phyloP scores from a whole-genome alignment of 2,329 filamentous ascomycete genomes.

The Purpureocillium lavendulum region DNA sequence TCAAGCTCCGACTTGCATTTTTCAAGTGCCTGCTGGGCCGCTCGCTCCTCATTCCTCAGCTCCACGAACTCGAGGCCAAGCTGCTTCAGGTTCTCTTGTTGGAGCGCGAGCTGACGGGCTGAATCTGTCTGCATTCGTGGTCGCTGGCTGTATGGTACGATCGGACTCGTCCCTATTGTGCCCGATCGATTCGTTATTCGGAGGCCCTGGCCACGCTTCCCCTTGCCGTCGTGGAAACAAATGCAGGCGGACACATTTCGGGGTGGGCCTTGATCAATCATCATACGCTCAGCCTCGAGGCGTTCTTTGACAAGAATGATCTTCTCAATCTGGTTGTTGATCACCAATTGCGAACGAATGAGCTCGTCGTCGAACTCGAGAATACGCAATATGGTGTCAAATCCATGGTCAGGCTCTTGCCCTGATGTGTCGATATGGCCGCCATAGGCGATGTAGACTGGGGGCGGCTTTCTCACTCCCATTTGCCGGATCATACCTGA shows the following conservation, averaged over 20 bases:
- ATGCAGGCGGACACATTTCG: slow-evolving; percentile 68
- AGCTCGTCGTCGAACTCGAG: slow-evolving; percentile 75
- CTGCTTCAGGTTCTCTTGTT: slow-evolving; percentile 41
- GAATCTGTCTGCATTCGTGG: slow-evolving; percentile 76
- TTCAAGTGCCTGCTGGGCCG: slow-evolving; percentile 38
- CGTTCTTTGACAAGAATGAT: slow-evolving; percentile 66
- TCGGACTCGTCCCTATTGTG: slow-evolving; percentile 31
- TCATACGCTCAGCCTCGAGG: slow-evolving; percentile 57
- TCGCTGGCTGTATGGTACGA: slow-evolving; percentile 37
- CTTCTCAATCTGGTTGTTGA: slow-evolving; percentile 77
- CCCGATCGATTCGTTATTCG: slow-evolving; percentile 41
- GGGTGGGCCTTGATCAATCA: slow-evolving; percentile 54
- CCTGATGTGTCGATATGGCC: slow-evolving; percentile 23
- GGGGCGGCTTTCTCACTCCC: slow-evolving; percentile 39
- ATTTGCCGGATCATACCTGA: slow-evolving; percentile 53
- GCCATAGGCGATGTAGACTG: slow-evolving; percentile 29
- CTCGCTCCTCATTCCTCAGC: slow-evolving; percentile 38
- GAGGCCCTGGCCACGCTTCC: slow-evolving; percentile 46
- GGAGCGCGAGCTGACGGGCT: slow-evolving; percentile 52
- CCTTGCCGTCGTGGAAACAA: slow-evolving; percentile 52
- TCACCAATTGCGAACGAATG: slow-evolving; percentile 75
- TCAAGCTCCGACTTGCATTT: slow-evolving; percentile 36
- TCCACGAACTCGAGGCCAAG: slow-evolving; percentile 46
- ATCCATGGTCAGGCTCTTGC: slow-evolving; percentile 63
- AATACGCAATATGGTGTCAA: slow-evolving; percentile 71